Evolutionary conservation across 495 filamentous ascomycete species (phyloP), one percentile per base, ranked within the genome.

Genomic region (Penicillium atrosanguineum): DNA sequence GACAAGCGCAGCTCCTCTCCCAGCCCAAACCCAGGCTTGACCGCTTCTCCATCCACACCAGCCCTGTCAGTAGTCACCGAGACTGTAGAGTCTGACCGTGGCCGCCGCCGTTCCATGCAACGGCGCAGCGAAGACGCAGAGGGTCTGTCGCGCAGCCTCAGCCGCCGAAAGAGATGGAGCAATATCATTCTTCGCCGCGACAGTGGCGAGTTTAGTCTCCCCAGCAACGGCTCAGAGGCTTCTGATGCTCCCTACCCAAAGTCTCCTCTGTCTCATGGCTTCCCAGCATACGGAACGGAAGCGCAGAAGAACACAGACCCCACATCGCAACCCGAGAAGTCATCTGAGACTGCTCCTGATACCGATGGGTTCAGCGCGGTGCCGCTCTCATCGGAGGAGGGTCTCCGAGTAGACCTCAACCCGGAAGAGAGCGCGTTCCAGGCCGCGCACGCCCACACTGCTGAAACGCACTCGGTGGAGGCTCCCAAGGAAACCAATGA

Each of bases 81-180:
- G 50, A 44, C 50, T 14, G 48, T 23, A 18, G 68, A 76, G 15
- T 46, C 64, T 4, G 70, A 74, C 46, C 59, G 67, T 21, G 71
- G 66, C 19, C 61, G 71, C 40, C 71, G 63, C 20, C 61, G 52
- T 19, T 72, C 70, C 7, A 56, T 69, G 50, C 70, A 69, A 40
- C 61, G 59, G 1, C 57, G 60, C 15, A 70, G 66, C 40, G 66
- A 73, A 47, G 69, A 69, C 20, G 55, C 57, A 7, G 40, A 61
- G 1, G 62, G 60, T 39, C 55, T 76, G 4, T 64, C 64, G 16
- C 71, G 73, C 23, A 76, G 73, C 45, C 56, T 62, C 16, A 78
- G 73, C 46, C 62, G 73, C 50, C 67, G 72, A 48, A 76, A 76
- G 59, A 60, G 75, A 44, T 76, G 72, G 73, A 78, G 73, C 39